Conservation (phyloP, 1,139 yeast species). For the Arxiozyma heterogenica region DNA sequence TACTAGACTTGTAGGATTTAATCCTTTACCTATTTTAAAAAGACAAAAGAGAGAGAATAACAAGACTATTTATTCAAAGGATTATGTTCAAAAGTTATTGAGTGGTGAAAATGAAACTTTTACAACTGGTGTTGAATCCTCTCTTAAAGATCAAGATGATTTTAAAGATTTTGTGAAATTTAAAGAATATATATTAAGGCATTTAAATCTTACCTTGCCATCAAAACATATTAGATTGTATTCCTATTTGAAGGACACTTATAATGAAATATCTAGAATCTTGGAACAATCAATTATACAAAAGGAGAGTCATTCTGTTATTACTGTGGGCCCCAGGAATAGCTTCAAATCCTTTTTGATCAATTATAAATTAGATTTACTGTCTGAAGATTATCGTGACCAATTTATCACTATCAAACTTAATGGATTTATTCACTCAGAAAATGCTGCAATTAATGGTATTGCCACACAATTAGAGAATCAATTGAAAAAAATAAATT, state of each 20-base stretch:
- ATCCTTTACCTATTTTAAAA: background rate
- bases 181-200: constrained; percentile 16
- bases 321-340: constrained; percentile 73
- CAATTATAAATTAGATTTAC: constrained; percentile 44
- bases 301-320: constrained; percentile 72
- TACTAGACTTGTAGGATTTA: background rate
- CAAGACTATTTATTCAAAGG: background rate
- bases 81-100: background rate
- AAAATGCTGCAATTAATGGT: constrained; percentile 69
- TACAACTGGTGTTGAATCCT: background rate
- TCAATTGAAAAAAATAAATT: constrained; percentile 29
- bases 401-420: constrained; percentile 55
- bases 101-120: background rate
- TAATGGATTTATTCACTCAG: constrained; percentile 66
- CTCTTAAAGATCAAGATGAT: constrained; percentile 8
- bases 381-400: constrained; percentile 35
- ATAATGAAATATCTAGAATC: constrained; percentile 43
- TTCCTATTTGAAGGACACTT: constrained; percentile 17
- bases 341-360: constrained; percentile 67
- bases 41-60: background rate
- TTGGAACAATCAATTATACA: constrained; percentile 58
- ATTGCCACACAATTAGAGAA: constrained; percentile 75
- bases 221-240: constrained; percentile 15
- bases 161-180: constrained; percentile 16
- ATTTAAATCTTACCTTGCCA: constrained; percentile 19